Evolutionary conservation across 78 protist species (phyloP).

Genomic region (Guillardia theta): DNA sequence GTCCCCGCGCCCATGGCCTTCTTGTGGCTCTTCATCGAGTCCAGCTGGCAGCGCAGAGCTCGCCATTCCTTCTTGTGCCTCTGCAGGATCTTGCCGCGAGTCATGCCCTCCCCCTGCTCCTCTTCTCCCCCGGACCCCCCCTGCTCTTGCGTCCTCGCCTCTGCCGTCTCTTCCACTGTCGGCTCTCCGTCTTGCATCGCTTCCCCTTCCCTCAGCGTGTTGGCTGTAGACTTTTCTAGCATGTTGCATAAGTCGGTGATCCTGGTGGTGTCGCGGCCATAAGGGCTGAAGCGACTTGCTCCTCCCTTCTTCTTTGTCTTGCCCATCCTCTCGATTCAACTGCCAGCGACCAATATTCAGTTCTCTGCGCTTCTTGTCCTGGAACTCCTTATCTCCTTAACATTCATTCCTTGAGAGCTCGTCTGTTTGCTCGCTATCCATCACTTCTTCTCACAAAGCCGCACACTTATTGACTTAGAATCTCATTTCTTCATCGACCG

Average conservation of each 20-base stretch:
- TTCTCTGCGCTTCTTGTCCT: too few species aligned
- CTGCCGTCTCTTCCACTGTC: too few species aligned
- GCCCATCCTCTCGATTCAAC: background rate
- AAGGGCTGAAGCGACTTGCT: background rate
- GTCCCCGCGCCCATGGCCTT: background rate
- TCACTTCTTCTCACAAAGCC: too few species aligned
- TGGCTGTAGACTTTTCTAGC: background rate
- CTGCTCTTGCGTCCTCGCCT: background rate
- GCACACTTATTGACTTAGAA: too few species aligned
- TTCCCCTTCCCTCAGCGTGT: background rate
- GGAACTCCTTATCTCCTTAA: too few species aligned
- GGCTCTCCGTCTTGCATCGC: background rate
- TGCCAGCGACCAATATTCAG: too few species aligned
- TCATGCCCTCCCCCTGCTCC: background rate
- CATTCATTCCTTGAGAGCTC: too few species aligned
- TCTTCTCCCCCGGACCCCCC: background rate
- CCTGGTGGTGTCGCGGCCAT: background rate
- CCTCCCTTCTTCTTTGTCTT: background rate
- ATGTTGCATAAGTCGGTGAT: slow-evolving; percentile 21
- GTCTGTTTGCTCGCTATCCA: too few species aligned
- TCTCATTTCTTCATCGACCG: too few species aligned
- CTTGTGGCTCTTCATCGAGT: background rate
- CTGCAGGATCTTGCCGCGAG: background rate
- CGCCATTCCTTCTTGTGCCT: background rate
- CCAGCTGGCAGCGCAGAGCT: background rate